Base-by-base conservation (phyloP, 805 yeast genomes). In the Hanseniaspora lachancei region DNA sequence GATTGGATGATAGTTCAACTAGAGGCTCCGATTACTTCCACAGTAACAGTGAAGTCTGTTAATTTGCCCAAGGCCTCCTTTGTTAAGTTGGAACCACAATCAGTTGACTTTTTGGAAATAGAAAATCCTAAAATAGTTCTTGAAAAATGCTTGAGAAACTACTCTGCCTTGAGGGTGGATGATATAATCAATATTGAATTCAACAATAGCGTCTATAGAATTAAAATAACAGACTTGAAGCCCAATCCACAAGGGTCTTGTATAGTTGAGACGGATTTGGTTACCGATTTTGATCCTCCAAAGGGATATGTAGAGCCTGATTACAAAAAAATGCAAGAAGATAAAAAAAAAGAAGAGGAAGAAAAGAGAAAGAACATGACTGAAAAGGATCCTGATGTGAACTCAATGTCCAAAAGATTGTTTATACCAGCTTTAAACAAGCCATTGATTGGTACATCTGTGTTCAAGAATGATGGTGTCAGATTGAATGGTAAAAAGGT, bases 251-350 rank as follows among this genome's bases (percentile, higher is more conserved):
- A 68, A 7, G 70, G 73, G 8, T 71, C 77, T 36, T 91, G 97
- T 74, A 96, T 93, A 5, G 87, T 93, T 29, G 99, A 93, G 66
- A 93, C 98, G 0, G 98, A 93, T 71, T 74, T 93, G 59, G 95
- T 87, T 58, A 95, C 97, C 0, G 99, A 93, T 66, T 93, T 93
- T 72, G 97, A 97, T 1, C 96, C 98, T 2, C 99, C 99, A 0
- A 96, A 91, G 5, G 99, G 99, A 0, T 93, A 93, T 66, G 96
- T 86, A 20, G 97, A 91, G 66, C 96, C 96, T 1, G 89, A 86
- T 60, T 79, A 78, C 58, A 69, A 73, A 54, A 64, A 68, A 7
- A 42, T 66, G 55, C 63, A 63, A 38, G 60, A 59, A 27, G 44
- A 41, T 23, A 61, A 67, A 54, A 57, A 62, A 40, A 18, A 18